A percentile compares a stretch with the other conserved stretches of the same genome.
Conservation (phyloP, 345 rosid genomes). For the Aquilaria sinensis region DNA sequence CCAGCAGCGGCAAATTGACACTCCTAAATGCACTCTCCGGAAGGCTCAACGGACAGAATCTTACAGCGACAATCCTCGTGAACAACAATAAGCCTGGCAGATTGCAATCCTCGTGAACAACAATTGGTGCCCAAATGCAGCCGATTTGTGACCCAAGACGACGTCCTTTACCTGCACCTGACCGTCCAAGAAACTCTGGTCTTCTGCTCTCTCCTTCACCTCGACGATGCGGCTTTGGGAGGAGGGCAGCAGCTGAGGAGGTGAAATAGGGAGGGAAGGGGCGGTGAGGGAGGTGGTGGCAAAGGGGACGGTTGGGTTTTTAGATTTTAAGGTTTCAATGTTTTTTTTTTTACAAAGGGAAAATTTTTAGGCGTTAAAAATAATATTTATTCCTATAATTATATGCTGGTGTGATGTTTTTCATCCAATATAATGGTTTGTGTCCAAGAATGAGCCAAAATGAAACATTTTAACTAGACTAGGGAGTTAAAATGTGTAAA, state of each 20-base stretch:
- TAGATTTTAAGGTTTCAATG: background rate
- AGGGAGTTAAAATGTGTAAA: no score
- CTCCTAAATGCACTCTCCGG: slow-evolving; percentile 71
- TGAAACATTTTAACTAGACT: no score
- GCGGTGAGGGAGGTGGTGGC: no score
- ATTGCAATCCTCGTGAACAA: slow-evolving; percentile 11
- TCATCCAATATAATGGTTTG: no score
- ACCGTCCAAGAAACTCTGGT: slow-evolving; percentile 85
- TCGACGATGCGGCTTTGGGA: slow-evolving; percentile 40
- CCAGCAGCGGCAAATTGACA: slow-evolving; percentile 91
- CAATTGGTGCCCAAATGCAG: slow-evolving; percentile 37
- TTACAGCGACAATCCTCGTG: slow-evolving; percentile 59
- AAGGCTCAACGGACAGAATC: slow-evolving; percentile 40
- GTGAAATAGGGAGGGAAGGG: no score
- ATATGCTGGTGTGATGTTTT: no score
- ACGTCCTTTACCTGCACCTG: slow-evolving; percentile 73
- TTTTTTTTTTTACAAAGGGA: no score
- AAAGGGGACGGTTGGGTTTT: no score
- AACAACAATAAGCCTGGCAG: slow-evolving; percentile 49
- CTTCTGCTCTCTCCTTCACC: slow-evolving; percentile 65
- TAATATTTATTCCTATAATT: no score
- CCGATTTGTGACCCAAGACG: slow-evolving; percentile 90
- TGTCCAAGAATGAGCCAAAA: no score
- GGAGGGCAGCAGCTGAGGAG: slow-evolving; percentile 28
- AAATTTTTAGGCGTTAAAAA: no score